Evolutionary conservation across 2,329 filamentous ascomycete species (phyloP).

Genomic region (Dactylonectria macrodidyma): DNA sequence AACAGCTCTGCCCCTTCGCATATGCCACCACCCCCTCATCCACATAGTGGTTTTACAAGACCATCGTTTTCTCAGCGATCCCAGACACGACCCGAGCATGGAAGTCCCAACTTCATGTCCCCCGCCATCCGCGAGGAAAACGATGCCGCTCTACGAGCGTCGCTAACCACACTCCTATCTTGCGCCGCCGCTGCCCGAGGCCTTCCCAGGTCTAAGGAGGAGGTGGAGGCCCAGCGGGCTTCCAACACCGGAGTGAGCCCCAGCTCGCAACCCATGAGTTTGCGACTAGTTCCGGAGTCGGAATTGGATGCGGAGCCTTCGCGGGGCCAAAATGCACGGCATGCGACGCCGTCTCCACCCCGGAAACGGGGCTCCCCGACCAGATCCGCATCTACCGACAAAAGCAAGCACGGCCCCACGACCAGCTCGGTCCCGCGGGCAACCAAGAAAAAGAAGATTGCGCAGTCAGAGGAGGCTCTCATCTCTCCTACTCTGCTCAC

Average conservation of each 20-base stretch:
- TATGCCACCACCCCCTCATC: constrained; percentile 62
- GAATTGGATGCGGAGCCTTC: constrained; percentile 64
- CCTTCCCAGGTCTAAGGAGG: constrained; percentile 76
- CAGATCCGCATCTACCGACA: constrained; percentile 56
- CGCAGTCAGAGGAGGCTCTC: constrained; percentile 56
- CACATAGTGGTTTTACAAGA: constrained; percentile 65
- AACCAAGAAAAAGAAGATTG: constrained; percentile 73
- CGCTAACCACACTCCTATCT: constrained; percentile 95
- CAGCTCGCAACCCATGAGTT: constrained; percentile 69
- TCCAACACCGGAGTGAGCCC: constrained; percentile 59
- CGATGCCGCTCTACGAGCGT: constrained; percentile 92
- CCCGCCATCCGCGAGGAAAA: constrained; percentile 88
- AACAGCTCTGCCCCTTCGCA: constrained; percentile 65
- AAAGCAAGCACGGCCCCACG: constrained; percentile 65
- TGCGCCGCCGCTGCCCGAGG: constrained; percentile 92
- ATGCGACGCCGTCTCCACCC: constrained; percentile 40
- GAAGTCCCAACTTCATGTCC: constrained; percentile 75
- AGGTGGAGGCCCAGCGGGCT: constrained; percentile 55
- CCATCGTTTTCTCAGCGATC: constrained; percentile 65
- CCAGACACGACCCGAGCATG: constrained; percentile 62
- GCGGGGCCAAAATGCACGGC: constrained; percentile 41
- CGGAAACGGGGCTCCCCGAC: constrained; percentile 50
- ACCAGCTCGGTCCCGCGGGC: constrained; percentile 60
- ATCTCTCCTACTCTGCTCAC: constrained; percentile 74
- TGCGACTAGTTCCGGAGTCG: constrained; percentile 73